Evolutionary conservation across 108 stramenopile genomes (phyloP).

Genomic region (Nitzschia sp.): DNA sequence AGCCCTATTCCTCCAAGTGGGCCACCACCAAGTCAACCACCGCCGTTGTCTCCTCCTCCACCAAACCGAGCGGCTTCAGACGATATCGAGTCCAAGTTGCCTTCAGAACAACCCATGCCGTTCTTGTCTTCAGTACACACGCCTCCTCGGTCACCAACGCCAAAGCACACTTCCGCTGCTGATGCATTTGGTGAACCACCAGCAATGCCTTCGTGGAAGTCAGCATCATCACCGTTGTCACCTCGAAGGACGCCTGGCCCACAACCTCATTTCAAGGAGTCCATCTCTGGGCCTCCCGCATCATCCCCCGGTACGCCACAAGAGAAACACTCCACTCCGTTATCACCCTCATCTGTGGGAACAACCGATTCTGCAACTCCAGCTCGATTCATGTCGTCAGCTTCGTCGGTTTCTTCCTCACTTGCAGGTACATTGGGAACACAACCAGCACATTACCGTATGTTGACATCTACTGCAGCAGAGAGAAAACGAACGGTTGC

Average conservation of each 20-base stretch:
- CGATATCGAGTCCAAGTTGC: slow-evolving; percentile 2
- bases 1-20: slow-evolving; percentile 21
- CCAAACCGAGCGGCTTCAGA: slow-evolving; percentile 22
- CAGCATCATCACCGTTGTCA: slow-evolving; percentile 14
- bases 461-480: slow-evolving; percentile 78
- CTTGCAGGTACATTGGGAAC: slow-evolving; percentile 18
- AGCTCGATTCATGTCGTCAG: slow-evolving; percentile 43
- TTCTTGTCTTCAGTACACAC: slow-evolving; percentile 18
- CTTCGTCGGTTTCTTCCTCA: slow-evolving; percentile 32
- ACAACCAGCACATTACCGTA: slow-evolving; percentile 65
- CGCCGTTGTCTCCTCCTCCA: slow-evolving; percentile 39
- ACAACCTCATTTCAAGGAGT: slow-evolving; percentile 5
- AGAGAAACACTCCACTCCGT: slow-evolving; percentile 24
- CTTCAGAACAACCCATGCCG: neutral
- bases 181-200: slow-evolving; percentile 1
- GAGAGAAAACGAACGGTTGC: slow-evolving; percentile 85
- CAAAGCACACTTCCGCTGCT: slow-evolving; percentile 11
- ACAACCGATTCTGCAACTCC: slow-evolving; percentile 41
- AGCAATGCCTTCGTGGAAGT: slow-evolving; percentile 5
- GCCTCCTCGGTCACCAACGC: slow-evolving; percentile 31
- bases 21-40: slow-evolving; percentile 12
- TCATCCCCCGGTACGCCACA: slow-evolving; percentile 32
- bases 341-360: slow-evolving; percentile 37
- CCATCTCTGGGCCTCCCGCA: slow-evolving; percentile 6
- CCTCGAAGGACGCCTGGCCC: slow-evolving; percentile 4